Base-by-base conservation (phyloP, 2,329 filamentous ascomycete species). In the Raffaelea albimanens region DNA sequence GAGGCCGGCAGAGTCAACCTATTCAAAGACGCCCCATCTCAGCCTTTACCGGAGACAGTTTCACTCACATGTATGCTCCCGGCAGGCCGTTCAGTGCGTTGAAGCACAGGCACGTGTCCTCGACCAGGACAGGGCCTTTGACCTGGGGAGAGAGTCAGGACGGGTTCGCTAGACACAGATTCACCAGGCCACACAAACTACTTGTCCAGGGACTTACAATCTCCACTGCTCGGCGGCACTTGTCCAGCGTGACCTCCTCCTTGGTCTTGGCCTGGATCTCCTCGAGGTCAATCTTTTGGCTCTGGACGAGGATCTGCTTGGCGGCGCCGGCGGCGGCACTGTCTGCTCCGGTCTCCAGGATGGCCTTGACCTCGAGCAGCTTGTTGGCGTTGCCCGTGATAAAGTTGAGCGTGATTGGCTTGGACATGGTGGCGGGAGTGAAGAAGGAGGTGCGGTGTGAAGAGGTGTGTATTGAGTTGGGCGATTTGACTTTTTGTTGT, bases 361-460 rank as follows among this genome's bases (percentile, higher is more conserved):
- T 96, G 18, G 85, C 83, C 65, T 86, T 82, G 55, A 95, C 89
- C 70, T 98, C 93, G 49, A 75, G 71, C 48, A 98, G 76, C 71
- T 98, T 98, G 71, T 95, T 94, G 60, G 83, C 81, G 68, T 98
- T 98, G 66, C 91, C 86, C 2, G 91, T 97, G 62, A 98, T 95
- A 71, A 98, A 98, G 67, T 94, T 90, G 55, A 98, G 65, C 5
- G 63, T 59, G 4, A 62, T 40, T 61, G 14, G 70, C 53, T 72
- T 43, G 67, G 55, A 71, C 69, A 40, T 68, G 64, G 43, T 68
- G 63, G 19, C 5, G 11, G 14, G 7, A 39, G 33, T 34, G 13
- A 16, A 36, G 21, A 40, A 43, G 36, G 45, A 41, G 8, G 19
- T 47, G 22, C 7, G 41, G 40, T 40, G 39, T 49, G 46, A 46